A percentile compares a stretch with the other conserved stretches of the same genome.
phyloP scores from a whole-genome alignment of 805 yeast species.

The Sugiyamaella marilandica region DNA sequence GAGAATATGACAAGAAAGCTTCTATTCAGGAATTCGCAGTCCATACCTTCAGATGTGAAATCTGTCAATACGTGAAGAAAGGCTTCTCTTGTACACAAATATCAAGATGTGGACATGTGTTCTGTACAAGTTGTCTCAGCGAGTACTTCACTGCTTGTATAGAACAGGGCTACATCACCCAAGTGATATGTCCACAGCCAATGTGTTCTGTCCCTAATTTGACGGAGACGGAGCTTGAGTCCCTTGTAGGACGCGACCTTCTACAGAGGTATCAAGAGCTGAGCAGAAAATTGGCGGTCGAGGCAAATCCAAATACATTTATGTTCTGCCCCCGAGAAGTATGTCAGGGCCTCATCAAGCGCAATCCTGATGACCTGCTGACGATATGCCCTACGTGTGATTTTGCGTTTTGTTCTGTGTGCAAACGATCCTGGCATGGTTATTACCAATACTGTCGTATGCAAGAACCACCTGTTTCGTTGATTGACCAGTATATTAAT shows the following conservation, averaged over 20 bases:
- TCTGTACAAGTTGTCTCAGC: constrained; percentile 19
- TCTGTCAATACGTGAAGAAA: constrained; percentile 19
- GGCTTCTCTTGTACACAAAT: constrained; percentile 18
- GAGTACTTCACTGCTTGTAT: constrained; percentile 20
- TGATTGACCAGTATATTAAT: constrained; percentile 16
- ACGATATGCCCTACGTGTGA: constrained; percentile 21
- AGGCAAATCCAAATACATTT: constrained; percentile 15
- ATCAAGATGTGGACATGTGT: constrained; percentile 18
- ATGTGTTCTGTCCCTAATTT: constrained; percentile 12
- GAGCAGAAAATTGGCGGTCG: constrained; percentile 11
- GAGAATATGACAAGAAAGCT: constrained; percentile 10
- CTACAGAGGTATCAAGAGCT: constrained; percentile 10
- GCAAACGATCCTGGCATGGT: constrained; percentile 24
- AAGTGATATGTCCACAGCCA: constrained; percentile 20
- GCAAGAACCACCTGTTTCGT: constrained; percentile 13
- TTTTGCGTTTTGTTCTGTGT: constrained; percentile 22
- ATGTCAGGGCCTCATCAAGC: constrained; percentile 18
- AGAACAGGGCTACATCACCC: constrained; percentile 20
- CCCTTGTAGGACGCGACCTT: constrained; percentile 13
- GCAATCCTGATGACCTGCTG: constrained; percentile 19
- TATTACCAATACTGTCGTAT: constrained; percentile 18
- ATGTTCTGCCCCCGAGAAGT: constrained; percentile 20
- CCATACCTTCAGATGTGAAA: constrained; percentile 19
- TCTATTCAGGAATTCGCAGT: constrained; percentile 11
- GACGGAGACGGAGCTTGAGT: constrained; percentile 1